phyloP scores from a whole-genome alignment of 2,329 filamentous ascomycete species.

The Aureobasidium melanogenum region DNA sequence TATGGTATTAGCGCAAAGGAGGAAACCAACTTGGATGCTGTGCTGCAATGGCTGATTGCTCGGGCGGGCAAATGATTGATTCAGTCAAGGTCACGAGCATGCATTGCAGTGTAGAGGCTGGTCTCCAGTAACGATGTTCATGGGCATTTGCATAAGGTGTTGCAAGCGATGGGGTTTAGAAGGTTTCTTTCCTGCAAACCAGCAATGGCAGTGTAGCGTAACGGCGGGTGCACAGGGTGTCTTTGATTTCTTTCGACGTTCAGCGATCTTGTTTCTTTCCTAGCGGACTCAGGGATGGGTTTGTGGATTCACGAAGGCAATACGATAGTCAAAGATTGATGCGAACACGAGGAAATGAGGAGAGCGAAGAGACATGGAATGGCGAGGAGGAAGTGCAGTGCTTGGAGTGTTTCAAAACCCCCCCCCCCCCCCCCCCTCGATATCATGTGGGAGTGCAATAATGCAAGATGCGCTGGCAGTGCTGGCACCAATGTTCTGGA shows the following conservation, averaged over 20 bases:
- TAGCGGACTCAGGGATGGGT: neutral
- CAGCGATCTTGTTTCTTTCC: neutral
- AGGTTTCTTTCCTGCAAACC: neutral
- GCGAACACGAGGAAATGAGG: neutral
- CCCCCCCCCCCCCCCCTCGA: too few species aligned
- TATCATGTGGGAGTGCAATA: constrained; percentile 10
- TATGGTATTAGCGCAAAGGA: constrained; percentile 99
- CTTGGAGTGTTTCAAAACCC: neutral
- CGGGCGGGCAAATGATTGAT: constrained; percentile 58
- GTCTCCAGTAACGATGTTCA: neutral
- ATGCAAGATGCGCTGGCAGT: constrained; percentile 7
- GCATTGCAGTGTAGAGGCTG: neutral
- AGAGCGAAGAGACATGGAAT: neutral
- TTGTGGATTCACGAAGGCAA: neutral
- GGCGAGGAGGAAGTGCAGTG: neutral
- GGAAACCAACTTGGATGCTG: constrained; percentile 95
- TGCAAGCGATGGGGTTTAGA: constrained; percentile 9
- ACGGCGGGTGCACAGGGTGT: neutral
- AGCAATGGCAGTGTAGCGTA: constrained; percentile 9
- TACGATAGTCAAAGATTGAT: neutral
- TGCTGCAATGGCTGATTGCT: constrained; percentile 92
- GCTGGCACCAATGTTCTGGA: neutral
- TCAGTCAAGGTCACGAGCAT: neutral
- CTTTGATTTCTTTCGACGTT: neutral
- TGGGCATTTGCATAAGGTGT: constrained; percentile 5